Evolutionary conservation across 2,329 filamentous ascomycete species (phyloP).

Genomic region (Fusarium pseudocircinatum): DNA sequence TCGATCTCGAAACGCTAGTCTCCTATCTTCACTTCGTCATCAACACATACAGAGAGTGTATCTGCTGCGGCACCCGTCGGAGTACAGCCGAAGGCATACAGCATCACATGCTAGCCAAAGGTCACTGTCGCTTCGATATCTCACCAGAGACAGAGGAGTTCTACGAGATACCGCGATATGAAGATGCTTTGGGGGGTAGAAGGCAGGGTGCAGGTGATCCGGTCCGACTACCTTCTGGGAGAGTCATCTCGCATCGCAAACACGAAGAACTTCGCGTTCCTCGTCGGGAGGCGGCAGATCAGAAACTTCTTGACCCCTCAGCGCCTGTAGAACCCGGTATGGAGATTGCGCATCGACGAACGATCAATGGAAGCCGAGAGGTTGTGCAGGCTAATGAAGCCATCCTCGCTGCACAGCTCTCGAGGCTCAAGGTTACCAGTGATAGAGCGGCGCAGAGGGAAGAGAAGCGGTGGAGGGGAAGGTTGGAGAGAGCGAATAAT

Average conservation of each 20-base stretch:
- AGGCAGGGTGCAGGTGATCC: not conserved
- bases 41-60: conserved; percentile 60
- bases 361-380: not conserved
- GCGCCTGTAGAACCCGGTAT: not conserved
- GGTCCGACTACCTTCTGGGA: not conserved
- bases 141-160: conserved; percentile 54
- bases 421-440: not conserved
- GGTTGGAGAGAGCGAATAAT: not conserved
- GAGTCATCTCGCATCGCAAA: not conserved
- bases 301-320: fast-evolving
- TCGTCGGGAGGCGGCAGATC: fast-evolving
- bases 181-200: not conserved
- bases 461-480: not conserved
- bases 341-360: not conserved
- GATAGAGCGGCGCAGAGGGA: not conserved
- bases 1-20: conserved; percentile 58
- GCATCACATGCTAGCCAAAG: conserved; percentile 62
- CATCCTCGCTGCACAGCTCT: not conserved
- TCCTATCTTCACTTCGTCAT: conserved; percentile 60
- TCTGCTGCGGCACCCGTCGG: conserved; percentile 58
- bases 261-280: not conserved
- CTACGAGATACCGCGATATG: not conserved
- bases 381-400: not conserved
- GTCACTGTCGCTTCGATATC: conserved; percentile 59
- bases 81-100: conserved; percentile 56